Evolutionary conservation across 805 yeast species (phyloP).

Genomic region (Yamadazyma phyllophila): DNA sequence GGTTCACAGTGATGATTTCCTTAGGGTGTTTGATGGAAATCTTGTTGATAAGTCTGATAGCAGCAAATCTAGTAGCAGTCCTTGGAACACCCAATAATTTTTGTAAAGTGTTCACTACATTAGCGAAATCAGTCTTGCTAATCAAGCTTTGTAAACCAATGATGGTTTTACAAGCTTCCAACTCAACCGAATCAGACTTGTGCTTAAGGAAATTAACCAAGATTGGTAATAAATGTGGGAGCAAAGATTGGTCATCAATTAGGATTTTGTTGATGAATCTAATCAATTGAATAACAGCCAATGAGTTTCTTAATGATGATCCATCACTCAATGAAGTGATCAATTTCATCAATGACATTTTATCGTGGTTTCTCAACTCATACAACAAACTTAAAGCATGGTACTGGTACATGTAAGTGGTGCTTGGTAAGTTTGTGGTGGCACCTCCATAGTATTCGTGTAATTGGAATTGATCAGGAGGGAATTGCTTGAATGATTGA

Average conservation of each 20-base stretch:
- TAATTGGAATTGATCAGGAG: constrained; percentile 46
- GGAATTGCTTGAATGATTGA: constrained; percentile 55
- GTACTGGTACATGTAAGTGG: constrained; percentile 85
- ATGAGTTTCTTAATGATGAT: constrained; percentile 65
- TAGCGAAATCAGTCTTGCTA: constrained; percentile 61
- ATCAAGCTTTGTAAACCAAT: constrained; percentile 53
- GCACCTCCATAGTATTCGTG: constrained; percentile 57
- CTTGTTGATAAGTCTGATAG: constrained; percentile 84
- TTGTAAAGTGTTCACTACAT: constrained; percentile 73
- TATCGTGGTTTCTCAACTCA: constrained; percentile 84
- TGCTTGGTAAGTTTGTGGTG: constrained; percentile 53
- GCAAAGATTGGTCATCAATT: constrained; percentile 65
- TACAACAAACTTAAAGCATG: constrained; percentile 92
- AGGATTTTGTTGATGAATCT: constrained; percentile 75
- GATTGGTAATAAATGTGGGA: constrained; percentile 58
- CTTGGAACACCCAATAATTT: constrained; percentile 82
- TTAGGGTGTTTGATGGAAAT: constrained; percentile 81
- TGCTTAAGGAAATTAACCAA: constrained; percentile 71
- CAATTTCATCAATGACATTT: constrained; percentile 89
- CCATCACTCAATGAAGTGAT: constrained; percentile 72
- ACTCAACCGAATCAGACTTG: constrained; percentile 83
- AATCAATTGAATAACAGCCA: constrained; percentile 82
- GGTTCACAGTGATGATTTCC: constrained; percentile 72
- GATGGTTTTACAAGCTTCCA: constrained; percentile 85
- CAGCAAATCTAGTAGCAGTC: constrained; percentile 87